Evolutionary conservation across 2,329 filamentous ascomycete genomes (phyloP).

Genomic region (Phaeophleospora eucalypticola): DNA sequence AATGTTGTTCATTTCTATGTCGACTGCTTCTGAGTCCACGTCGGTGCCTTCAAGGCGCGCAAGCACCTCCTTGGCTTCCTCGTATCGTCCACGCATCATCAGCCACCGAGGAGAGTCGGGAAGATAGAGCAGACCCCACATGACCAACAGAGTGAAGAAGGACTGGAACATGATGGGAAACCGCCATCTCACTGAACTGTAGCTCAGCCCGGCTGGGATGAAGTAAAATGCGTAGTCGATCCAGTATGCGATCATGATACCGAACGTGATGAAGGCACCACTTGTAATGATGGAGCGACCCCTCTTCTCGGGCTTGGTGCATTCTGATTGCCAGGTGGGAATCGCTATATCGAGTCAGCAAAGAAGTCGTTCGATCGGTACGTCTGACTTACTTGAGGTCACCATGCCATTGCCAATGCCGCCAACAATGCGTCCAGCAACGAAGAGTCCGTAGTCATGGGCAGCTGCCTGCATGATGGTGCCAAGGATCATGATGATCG

Average conservation of each 20-base stretch:
- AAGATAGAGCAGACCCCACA: slow-evolving; percentile 40
- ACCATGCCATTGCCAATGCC: slow-evolving; percentile 55
- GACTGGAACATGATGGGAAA: slow-evolving; percentile 28
- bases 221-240: slow-evolving; percentile 26
- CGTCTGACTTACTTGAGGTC: slow-evolving; percentile 37
- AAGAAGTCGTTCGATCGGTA: slow-evolving; percentile 29
- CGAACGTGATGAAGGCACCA: slow-evolving; percentile 50
- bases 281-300: slow-evolving; percentile 46
- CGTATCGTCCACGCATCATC: slow-evolving; percentile 43
- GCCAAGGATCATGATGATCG: slow-evolving; percentile 39
- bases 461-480: slow-evolving; percentile 38
- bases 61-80: slow-evolving; percentile 48
- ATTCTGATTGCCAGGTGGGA: slow-evolving; percentile 53
- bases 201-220: slow-evolving; percentile 20
- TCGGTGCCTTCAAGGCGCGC: slow-evolving; percentile 48
- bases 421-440: slow-evolving; percentile 50
- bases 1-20: slow-evolving; percentile 38
- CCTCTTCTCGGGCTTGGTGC: slow-evolving; percentile 45
- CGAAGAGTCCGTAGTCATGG: slow-evolving; percentile 45
- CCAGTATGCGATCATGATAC: slow-evolving; percentile 51
- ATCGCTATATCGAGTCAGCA: slow-evolving; percentile 36
- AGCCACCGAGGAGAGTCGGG: slow-evolving; percentile 46
- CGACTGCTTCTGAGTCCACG: slow-evolving; percentile 46
- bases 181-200: slow-evolving; percentile 27
- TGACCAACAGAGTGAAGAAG: slow-evolving; percentile 20